These are phyloP conservation scores for Dispira parvispora DNA, from an alignment of 192 early-diverging fungal species.

Conservation along the genomic window DNA sequence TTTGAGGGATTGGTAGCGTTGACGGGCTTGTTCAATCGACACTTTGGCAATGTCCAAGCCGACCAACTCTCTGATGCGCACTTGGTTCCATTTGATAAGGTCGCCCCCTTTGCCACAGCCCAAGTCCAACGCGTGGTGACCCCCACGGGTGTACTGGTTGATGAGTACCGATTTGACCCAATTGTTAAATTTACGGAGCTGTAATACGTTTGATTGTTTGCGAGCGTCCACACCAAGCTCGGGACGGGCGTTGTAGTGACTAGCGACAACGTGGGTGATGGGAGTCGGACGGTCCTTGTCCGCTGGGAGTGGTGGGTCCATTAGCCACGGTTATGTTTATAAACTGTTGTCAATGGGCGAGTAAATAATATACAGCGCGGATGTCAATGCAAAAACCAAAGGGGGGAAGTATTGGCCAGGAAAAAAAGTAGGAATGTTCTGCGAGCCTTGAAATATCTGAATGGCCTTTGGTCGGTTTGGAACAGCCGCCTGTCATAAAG, in stretches of 20 bases:
- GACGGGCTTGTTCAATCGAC: slow-evolving; percentile 65
- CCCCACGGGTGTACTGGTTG: slow-evolving; percentile 32
- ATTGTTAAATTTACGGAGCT: slow-evolving; percentile 87
- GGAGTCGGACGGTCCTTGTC: no score
- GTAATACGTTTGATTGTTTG: slow-evolving; percentile 67
- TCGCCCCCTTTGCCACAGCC: slow-evolving; percentile 95
- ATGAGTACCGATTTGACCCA: slow-evolving; percentile 91
- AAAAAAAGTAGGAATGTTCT: no score
- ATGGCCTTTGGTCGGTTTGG: no score
- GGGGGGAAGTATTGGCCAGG: no score
- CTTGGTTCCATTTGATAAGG: slow-evolving; percentile 60
- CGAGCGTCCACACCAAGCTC: slow-evolving; percentile 58
- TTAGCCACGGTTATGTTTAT: no score
- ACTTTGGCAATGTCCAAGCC: slow-evolving; percentile 80
- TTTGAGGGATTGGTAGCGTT: slow-evolving; percentile 37
- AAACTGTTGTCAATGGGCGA: no score
- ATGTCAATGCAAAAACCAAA: no score
- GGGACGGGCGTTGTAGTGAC: slow-evolving; percentile 73
- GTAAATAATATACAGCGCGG: no score
- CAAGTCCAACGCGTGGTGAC: slow-evolving; percentile 62
- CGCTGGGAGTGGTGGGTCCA: no score
- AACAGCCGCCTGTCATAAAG: no score
- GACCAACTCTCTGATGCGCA: slow-evolving; percentile 51
- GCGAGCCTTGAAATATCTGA: no score
- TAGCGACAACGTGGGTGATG: slow-evolving; percentile 27